Percentiles rank a stretch among this genome's conserved stretches.
Evolutionary conservation across 148 eudicot genomes (phyloP).

Genomic region (Fagopyrum homotropicum): DNA sequence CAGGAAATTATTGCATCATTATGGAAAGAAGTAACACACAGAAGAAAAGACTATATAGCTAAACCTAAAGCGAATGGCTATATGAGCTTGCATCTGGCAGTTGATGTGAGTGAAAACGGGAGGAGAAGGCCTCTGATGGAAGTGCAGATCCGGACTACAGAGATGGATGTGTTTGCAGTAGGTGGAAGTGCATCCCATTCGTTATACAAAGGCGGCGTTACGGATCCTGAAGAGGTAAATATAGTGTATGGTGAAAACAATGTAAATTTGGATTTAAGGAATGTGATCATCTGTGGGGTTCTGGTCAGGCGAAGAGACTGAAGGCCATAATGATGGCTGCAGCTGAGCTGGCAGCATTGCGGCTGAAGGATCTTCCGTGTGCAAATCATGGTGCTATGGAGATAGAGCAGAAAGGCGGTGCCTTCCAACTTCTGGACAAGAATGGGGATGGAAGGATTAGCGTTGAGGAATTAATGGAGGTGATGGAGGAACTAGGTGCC

Average conservation of each 20-base stretch:
- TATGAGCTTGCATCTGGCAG: slow-evolving; percentile 88
- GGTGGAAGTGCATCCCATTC: slow-evolving; percentile 92
- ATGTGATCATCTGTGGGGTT: not conserved
- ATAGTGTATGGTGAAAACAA: not conserved
- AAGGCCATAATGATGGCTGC: slow-evolving; percentile 97
- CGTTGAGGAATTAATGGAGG: slow-evolving; percentile 92
- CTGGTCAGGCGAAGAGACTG: slow-evolving; percentile 68
- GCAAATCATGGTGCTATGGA: slow-evolving; percentile 37
- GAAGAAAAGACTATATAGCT: slow-evolving; percentile 85
- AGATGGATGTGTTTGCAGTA: slow-evolving; percentile 75
- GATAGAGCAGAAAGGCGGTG: slow-evolving; percentile 44
- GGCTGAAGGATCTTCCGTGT: slow-evolving; percentile 81
- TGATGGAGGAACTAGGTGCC: slow-evolving; percentile 98
- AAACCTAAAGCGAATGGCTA: slow-evolving; percentile 89
- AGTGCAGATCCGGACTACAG: slow-evolving; percentile 77
- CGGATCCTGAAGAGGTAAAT: slow-evolving; percentile 87
- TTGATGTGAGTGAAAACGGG: slow-evolving; percentile 67
- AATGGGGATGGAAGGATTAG: slow-evolving; percentile 99
- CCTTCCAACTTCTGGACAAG: slow-evolving; percentile 81
- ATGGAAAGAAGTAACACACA: slow-evolving; percentile 80
- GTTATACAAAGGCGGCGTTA: slow-evolving; percentile 89
- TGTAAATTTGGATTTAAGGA: not conserved
- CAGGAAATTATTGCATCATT: slow-evolving; percentile 57
- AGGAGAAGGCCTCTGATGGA: slow-evolving; percentile 73
- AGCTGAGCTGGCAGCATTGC: slow-evolving; percentile 85